A percentile compares a stretch with the other conserved stretches of the same genome.
phyloP scores from a whole-genome alignment of 208 protist species.

The Crithidia sp. region DNA sequence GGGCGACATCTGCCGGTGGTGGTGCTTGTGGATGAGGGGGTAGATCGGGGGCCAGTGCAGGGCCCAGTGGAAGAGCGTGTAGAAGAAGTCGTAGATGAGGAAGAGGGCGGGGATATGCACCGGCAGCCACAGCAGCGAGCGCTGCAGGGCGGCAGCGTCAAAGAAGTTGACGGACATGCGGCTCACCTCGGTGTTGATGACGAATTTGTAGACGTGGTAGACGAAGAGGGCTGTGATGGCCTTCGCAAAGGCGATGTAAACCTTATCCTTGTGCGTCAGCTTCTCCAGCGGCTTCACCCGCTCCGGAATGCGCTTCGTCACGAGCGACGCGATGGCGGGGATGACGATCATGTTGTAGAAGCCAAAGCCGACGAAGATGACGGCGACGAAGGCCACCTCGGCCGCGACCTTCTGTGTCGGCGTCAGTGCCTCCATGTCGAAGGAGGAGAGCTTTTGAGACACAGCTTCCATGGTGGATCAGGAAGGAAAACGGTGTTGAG shows the following conservation, averaged over 20 bases:
- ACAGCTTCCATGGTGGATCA: conserved; percentile 10
- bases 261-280: conserved; percentile 54
- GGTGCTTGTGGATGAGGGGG: conserved; percentile 90
- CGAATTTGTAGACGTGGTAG: conserved; percentile 65
- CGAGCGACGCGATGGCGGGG: conserved; percentile 40
- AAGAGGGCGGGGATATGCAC: conserved; percentile 67
- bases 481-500: not conserved
- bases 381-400: conserved; percentile 37
- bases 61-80: conserved; percentile 87
- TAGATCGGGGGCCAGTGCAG: conserved; percentile 90
- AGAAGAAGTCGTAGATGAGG: conserved; percentile 93
- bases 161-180: conserved; percentile 50
- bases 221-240: conserved; percentile 66
- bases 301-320: conserved; percentile 49
- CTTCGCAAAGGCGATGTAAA: conserved; percentile 66
- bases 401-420: conserved; percentile 20
- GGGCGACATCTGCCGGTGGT: conserved; percentile 89
- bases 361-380: conserved; percentile 68
- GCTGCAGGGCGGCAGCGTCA: conserved; percentile 25
- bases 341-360: conserved; percentile 66
- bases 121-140: conserved; percentile 56
- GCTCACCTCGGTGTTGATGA: conserved; percentile 48
- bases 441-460: not conserved
- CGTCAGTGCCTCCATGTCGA: conserved; percentile 18
- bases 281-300: conserved; percentile 46